Evolutionary conservation across 768 basidiomycete species (phyloP), one percentile per base, ranked within the genome.

Genomic region (Lactarius sanguifluus): DNA sequence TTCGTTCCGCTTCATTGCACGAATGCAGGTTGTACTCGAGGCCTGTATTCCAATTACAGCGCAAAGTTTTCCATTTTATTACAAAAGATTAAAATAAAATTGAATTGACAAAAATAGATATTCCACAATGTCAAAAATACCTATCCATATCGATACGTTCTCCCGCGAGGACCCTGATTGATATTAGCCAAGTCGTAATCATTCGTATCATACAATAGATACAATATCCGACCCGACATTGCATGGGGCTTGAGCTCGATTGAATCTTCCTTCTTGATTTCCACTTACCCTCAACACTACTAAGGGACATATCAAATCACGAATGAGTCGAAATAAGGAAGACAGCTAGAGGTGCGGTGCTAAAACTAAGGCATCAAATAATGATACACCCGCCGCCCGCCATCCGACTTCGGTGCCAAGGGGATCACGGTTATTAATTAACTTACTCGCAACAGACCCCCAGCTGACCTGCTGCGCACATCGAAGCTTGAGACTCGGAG

Each of bases 1-100:
- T 56, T 56, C 55, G 30, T 56, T 56, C 55, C 55, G 55, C 55
- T 56, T 56, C 55, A 34, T 56, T 34, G 55, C 20, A 56, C 55
- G 55, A 28, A 20, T 10, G 32, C 30, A 25, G 23, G 10, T n/a
- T 13, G 23, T 50, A 50, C 47, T 47, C 16, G 45, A 10, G 8
- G 5, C n/a, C 45, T 43, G 38, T n/a, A 15, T 15, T 16, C 9
- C 45, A 23, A 47, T 45, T 47, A 12, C 45, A 47, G 45, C 45
- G 12, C 45, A n/a, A 47, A 10, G 12, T 50, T 50, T 50, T 52
- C 50, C 25, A 15, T 25, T 52, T 15, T 40, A 40, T 52, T 25
- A 3, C 1, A 12, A 52, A 25, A 52, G 4, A 40, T 15, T 9
- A 4, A 23, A 25, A 50, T n/a, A 15, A 25, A 25, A 25, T 23